phyloP scores from a whole-genome alignment of 2,329 filamentous ascomycete genomes.

The Exophiala oligosperma region DNA sequence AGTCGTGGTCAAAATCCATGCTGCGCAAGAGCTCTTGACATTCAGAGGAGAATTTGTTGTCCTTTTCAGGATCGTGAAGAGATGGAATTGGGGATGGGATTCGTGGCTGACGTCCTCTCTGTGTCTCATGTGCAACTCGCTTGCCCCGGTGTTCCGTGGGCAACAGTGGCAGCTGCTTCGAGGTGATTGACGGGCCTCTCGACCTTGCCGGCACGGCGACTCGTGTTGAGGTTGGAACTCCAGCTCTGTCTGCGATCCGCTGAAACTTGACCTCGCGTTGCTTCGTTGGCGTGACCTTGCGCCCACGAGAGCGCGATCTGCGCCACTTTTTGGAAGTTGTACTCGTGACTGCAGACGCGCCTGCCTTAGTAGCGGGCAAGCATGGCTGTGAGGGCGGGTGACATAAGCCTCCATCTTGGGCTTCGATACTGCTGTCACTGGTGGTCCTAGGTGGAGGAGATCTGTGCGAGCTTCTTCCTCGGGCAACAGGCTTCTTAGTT shows the following conservation, averaged over 20 bases:
- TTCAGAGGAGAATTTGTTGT: conserved; percentile 19
- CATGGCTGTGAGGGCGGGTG: conserved; percentile 5
- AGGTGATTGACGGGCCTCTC: not conserved
- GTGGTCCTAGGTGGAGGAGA: not conserved
- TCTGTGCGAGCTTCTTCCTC: not conserved
- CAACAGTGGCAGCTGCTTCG: not conserved
- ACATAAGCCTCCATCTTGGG: conserved; percentile 5
- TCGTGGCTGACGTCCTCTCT: not conserved
- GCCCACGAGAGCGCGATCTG: not conserved
- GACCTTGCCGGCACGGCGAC: not conserved
- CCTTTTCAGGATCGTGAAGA: conserved; percentile 23
- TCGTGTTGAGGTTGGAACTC: not conserved
- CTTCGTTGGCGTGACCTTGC: conserved; percentile 3
- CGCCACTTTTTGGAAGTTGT: conserved; percentile 3
- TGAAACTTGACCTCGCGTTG: conserved; percentile 8
- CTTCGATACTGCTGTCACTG: conserved; percentile 3
- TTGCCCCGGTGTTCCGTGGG: not conserved
- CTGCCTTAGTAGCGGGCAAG: conserved; percentile 19
- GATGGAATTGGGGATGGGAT: conserved; percentile 17
- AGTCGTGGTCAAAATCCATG: conserved; percentile 20
- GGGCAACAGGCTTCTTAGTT: conserved; percentile 2
- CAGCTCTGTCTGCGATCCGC: not conserved
- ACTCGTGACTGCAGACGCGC: conserved; percentile 4
- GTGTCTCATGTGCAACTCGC: too few species aligned
- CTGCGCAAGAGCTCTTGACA: conserved; percentile 18